Evolutionary conservation across 1,139 yeast genomes (phyloP), one percentile per base, ranked within the genome.

Genomic region (Yamadazyma kanchanaburiensis): DNA sequence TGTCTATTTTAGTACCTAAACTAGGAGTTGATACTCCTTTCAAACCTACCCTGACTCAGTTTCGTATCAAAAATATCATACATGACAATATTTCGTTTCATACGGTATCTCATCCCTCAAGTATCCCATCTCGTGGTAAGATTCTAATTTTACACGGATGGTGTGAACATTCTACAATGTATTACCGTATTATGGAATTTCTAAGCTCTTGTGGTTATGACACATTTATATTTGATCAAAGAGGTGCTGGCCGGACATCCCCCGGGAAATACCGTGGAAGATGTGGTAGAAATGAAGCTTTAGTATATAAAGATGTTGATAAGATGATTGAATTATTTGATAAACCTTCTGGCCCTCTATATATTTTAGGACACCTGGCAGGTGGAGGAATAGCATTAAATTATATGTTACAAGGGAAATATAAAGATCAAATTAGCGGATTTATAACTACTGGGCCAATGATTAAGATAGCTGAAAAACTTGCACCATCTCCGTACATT

Each of bases 171-270:
- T 15, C 43, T 3, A 15, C 26, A 2, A 45, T 51, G 51, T 51
- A 51, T 29, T 33, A 35, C 17, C 28, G 48, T 12, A 27, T 44
- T 12, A 49, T 49, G 48, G 51, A 48, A 21, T 38, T 25, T 19
- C 26, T 51, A 12, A 36, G 51, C n/a, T 25, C 31, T 4, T 18
- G 38, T 6, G 56, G 56, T 1, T 51, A 42, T 25, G 49, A 48
- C 25, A 41, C 44, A 21, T 35, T 46, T 17, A 40, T 43, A 5
- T 51, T 38, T 34, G 56, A 51, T 32, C 52, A 47, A 37, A 32
- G 56, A 21, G 55, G 54, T 6, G 32, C 46, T 10, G 57, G 57
- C 2, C 36, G 39, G 21, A 50, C 56, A 3, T 46, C 51, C 5
- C 21, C 35, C 8, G 51, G 51, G 6, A 42, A 42, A 21, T 39